Evolutionary conservation across 2,329 filamentous ascomycete genomes (phyloP).

Genomic region (Botryosphaeria dothidea): DNA sequence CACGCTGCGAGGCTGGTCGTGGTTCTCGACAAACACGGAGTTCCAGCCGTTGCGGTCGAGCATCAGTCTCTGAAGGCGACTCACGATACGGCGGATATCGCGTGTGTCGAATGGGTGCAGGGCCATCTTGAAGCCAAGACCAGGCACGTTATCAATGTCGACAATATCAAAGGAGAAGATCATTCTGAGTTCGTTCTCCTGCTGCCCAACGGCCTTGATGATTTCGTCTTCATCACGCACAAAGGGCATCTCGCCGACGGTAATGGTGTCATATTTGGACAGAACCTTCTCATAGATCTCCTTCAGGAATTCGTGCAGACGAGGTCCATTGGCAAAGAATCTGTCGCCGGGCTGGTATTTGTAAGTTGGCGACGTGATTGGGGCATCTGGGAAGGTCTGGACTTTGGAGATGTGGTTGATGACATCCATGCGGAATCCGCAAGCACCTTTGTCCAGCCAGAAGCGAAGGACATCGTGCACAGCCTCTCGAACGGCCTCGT

Average conservation of each 20-base stretch:
- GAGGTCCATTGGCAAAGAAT: constrained; percentile 59
- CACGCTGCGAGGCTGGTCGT: constrained; percentile 54
- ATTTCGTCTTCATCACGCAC: constrained; percentile 47
- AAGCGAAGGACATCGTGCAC: constrained; percentile 50
- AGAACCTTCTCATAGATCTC: constrained; percentile 56
- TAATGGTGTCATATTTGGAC: constrained; percentile 58
- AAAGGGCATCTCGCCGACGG: constrained; percentile 63
- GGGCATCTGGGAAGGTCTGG: constrained; percentile 44
- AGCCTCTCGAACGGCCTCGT: constrained; percentile 44
- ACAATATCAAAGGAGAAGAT: constrained; percentile 52
- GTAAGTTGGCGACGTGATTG: constrained; percentile 40
- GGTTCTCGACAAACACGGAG: constrained; percentile 55
- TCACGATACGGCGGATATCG: constrained; percentile 33
- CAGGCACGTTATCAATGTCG: constrained; percentile 40
- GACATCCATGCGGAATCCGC: constrained; percentile 51
- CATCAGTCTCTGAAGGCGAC: constrained; percentile 34
- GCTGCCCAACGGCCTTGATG: constrained; percentile 43
- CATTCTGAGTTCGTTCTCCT: constrained; percentile 48
- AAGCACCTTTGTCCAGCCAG: constrained; percentile 49
- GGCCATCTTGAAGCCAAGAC: constrained; percentile 36
- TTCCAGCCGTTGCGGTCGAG: constrained; percentile 46
- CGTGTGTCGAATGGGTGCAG: constrained; percentile 34
- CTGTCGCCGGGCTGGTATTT: constrained; percentile 51
- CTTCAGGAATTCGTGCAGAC: constrained; percentile 59
- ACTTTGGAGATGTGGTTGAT: constrained; percentile 52